Evolutionary conservation across 805 yeast genomes (phyloP), one percentile per base, ranked within the genome.

Genomic region (Ogataea haglerorum): DNA sequence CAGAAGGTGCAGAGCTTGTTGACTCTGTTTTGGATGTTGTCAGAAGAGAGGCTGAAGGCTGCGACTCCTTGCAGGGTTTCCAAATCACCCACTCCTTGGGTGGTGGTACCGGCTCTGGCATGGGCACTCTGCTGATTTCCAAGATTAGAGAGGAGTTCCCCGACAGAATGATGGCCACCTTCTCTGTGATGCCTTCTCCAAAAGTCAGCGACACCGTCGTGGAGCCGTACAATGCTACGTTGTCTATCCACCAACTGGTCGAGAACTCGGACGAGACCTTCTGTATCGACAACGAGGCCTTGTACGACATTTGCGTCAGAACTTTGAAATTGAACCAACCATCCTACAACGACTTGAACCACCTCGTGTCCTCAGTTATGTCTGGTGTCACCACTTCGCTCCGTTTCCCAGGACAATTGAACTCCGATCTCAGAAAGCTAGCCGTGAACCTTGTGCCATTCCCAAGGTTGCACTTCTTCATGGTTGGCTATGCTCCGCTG

Each of bases 31-130:
- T 89, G 74, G 96, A 89, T 52, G 88, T 85, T 25, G 79, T 89
- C 34, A 81, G 96, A 70, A 82, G 96, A 65, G 96, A 89, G 67
- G 95, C 95, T 24, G 96, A 89, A 70, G 84, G 84, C 30, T 80
- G 95, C 65, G 96, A 89, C 64, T 83, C 95, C 47, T 75, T 89
- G 55, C 96, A 89, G 71, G 96, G 96, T 54, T 89, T 89, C 79
- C 96, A 89, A 69, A 82, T 89, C 61, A 72, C 88, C 23, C 89
- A 82, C 60, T 82, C 88, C 19, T 68, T 82, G 28, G 89, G 89
- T 59, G 89, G 96, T 68, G 96, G 96, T 72, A 89, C 96, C 41
- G 96, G 96, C 60, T 86, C 96, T 23, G 96, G 96, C 67, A 81
- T 89, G 88, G 96, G 96, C 63, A 89, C 96, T 32, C 67, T 89